Evolutionary conservation across 2,329 filamentous ascomycete genomes (phyloP), one percentile per base, ranked within the genome.

Genomic region (Rosellinia necatrix): DNA sequence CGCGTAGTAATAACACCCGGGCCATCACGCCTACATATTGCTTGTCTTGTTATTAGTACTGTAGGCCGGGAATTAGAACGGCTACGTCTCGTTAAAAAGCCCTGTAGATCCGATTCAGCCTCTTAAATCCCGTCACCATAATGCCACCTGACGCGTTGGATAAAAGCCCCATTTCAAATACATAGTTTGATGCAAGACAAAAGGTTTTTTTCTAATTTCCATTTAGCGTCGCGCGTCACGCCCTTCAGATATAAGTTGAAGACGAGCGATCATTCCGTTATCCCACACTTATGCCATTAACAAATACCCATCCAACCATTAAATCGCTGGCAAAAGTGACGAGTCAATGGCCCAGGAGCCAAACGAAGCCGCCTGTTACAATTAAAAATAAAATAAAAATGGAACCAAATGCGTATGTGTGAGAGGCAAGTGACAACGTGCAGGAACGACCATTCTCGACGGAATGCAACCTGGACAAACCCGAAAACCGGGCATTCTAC

Each of bases 81-180:
- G 21, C 29, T 41, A 30, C 30, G 30, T 44, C 6, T 21, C 17
- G 13, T 32, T 7, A 35, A 30, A 37, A 40, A 56, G 25, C 21
- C 21, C 47, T 51, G 42, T 19, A 53, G 35, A 48, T 41, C 32
- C 30, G 5, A 12, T 17, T 35, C 30, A 40, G 34, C 35, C 40
- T 54, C 41, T 6, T 34, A 7, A 3, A 3, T 19, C 43, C 29
- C 15, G 3, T 32, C 15, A 4, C 22, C 4, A 44, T 17, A 24
- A 30, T 49, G 38, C 9, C 27, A 34, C 34, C 25, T 17, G 6
- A 37, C 35, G 30, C n/a, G 27, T 15, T 19, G 19, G 9, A 4
- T 27, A 25, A 15, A 9, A 10, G 10, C 30, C 25, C 38, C 19
- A n/a, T 27, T 42, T 27, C 8, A 19, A 32, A 21, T 3, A 10